These are phyloP conservation scores for Mesembryanthemum crystallinum DNA, from an alignment of 148 eudicot species.

Conservation along the genomic window DNA sequence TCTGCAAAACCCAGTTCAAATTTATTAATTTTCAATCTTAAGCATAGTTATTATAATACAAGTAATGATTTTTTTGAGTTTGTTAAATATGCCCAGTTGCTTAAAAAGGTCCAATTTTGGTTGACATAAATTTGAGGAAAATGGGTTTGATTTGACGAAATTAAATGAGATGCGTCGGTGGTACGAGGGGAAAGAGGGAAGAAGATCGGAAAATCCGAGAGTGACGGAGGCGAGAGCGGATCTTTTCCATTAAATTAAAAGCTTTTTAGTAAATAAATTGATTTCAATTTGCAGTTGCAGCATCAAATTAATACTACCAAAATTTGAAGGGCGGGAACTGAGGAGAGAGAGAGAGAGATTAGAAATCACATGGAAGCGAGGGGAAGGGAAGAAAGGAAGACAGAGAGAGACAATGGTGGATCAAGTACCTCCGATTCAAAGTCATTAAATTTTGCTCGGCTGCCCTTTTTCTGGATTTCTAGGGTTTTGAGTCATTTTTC, in stretches of 20 bases:
- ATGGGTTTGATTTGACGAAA: not conserved
- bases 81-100: no score
- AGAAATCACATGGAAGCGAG: constrained; percentile 14
- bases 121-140: no score
- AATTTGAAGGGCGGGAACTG: not conserved
- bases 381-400: constrained; percentile 21
- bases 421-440: constrained; percentile 1
- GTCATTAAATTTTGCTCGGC: not conserved
- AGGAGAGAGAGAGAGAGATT: no score
- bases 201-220: constrained; percentile 32
- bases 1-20: not conserved
- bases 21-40: not conserved
- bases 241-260: constrained; percentile 41
- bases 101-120: no score
- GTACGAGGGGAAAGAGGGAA: constrained; percentile 7
- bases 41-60: no score
- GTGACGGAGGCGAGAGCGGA: constrained; percentile 64
- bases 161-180: constrained; percentile 39
- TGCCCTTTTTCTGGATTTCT: not conserved
- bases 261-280: not conserved
- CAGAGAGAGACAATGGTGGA: constrained; percentile 37
- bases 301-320: not conserved
- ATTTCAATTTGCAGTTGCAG: not conserved
- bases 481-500: not conserved
- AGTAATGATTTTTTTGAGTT: no score